Evolutionary conservation across 306 rosid genomes (phyloP).

Genomic region (Trifolium pratense): DNA sequence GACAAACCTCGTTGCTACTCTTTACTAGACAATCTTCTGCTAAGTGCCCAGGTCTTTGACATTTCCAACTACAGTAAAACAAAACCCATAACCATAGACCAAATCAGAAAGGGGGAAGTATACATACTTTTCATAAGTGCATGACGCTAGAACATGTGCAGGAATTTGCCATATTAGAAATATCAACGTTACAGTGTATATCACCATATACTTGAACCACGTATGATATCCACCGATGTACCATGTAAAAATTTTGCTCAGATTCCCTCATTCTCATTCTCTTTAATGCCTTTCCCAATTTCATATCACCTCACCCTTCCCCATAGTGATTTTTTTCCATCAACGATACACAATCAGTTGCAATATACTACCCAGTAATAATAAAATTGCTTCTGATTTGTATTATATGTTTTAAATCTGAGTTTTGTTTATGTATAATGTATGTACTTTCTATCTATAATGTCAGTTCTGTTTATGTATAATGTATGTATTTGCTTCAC

Average conservation of each 20-base stretch:
- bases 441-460: background rate
- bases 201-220: background rate
- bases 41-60: slow-evolving; percentile 85
- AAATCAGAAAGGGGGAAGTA: slow-evolving; percentile 29
- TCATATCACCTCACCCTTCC: background rate
- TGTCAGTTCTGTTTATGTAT: background rate
- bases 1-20: slow-evolving; percentile 54
- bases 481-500: background rate
- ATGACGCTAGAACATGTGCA: slow-evolving; percentile 20
- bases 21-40: slow-evolving; percentile 81
- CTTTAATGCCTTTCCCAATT: background rate
- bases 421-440: background rate
- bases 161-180: slow-evolving; percentile 24
- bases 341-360: background rate
- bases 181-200: background rate
- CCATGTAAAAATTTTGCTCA: background rate
- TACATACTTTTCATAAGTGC: slow-evolving; percentile 14
- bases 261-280: background rate
- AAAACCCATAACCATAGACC: slow-evolving; percentile 36
- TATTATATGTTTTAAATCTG: background rate
- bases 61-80: slow-evolving; percentile 76
- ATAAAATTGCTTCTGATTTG: background rate
- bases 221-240: background rate
- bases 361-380: background rate
- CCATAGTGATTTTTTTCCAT: background rate